Conservation (phyloP, 495 filamentous ascomycete genomes). For the Aspergillus affinis region DNA sequence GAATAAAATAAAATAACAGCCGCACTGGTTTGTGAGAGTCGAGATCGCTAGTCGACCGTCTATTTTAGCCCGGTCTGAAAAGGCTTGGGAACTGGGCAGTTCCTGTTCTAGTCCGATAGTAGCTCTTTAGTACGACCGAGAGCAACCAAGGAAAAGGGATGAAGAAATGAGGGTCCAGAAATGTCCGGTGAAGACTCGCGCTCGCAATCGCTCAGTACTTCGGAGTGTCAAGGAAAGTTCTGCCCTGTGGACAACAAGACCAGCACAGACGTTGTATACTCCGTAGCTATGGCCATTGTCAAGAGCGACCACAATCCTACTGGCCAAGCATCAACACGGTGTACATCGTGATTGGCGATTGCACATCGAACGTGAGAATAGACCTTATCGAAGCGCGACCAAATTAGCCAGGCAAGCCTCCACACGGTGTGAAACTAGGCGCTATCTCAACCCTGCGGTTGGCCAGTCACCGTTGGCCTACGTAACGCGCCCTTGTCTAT, state of each 20-base stretch:
- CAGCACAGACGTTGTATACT: neutral
- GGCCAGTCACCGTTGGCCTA: slow-evolving; percentile 17
- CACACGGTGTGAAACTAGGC: slow-evolving; percentile 14
- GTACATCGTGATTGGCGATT: neutral
- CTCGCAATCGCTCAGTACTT: too few relatives aligned
- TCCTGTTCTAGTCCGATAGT: neutral
- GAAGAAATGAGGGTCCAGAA: neutral
- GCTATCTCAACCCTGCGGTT: slow-evolving; percentile 17
- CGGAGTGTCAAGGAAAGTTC: too few relatives aligned
- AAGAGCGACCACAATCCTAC: neutral
- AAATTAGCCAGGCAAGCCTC: neutral
- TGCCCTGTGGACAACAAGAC: neutral
- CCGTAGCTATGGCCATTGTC: neutral
- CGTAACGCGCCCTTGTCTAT: slow-evolving; percentile 26
- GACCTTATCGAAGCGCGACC: neutral
- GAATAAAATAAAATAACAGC: neutral
- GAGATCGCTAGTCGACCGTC: neutral
- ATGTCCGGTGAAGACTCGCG: neutral
- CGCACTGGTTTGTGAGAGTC: neutral
- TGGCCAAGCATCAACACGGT: too few relatives aligned
- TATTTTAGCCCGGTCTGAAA: neutral
- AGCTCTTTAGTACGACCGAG: neutral
- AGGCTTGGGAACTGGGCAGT: neutral
- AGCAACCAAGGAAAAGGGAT: neutral
- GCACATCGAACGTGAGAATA: neutral